Conservation (phyloP, 2,329 filamentous ascomycete genomes). For the Thermothelomyces thermophilus region DNA sequence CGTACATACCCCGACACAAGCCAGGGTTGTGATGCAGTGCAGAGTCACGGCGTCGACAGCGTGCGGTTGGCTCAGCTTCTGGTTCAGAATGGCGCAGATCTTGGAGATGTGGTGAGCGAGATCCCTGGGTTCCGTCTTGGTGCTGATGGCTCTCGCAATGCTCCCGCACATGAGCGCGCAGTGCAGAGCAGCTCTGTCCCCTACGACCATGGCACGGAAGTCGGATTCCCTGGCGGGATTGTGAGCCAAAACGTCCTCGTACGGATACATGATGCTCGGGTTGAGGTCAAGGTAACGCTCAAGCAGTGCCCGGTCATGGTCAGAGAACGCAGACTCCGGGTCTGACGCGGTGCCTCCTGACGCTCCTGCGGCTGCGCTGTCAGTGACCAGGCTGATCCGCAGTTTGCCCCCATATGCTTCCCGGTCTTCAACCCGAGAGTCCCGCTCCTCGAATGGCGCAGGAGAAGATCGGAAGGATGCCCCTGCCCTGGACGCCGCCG, state of each 20-base stretch:
- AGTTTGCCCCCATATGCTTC: background rate
- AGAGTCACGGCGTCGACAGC: constrained; percentile 25
- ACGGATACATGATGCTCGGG: constrained; percentile 30
- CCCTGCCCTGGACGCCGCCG: constrained; percentile 5
- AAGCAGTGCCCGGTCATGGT: constrained; percentile 27
- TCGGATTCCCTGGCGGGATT: constrained; percentile 26
- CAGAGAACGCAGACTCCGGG: constrained; percentile 5
- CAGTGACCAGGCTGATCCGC: background rate
- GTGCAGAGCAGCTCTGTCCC: constrained; percentile 26
- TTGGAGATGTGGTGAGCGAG: constrained; percentile 25
- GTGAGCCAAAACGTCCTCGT: constrained; percentile 29
- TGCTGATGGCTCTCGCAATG: constrained; percentile 24
- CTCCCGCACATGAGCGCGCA: constrained; percentile 30
- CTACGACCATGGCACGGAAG: constrained; percentile 26
- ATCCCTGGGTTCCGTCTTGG: constrained; percentile 14
- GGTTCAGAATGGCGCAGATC: constrained; percentile 25
- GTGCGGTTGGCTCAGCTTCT: constrained; percentile 20
- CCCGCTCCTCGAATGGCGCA: background rate
- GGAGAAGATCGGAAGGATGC: constrained; percentile 6
- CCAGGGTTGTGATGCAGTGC: constrained; percentile 30
- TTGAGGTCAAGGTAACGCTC: constrained; percentile 26
- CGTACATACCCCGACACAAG: constrained; percentile 26
- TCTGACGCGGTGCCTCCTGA: background rate
- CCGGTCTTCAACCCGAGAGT: background rate
- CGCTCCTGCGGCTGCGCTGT: background rate